A percentile compares a stretch with the other conserved stretches of the same genome.
phyloP scores from a whole-genome alignment of 140 eudicot genomes.

The Senecio squalidus region DNA sequence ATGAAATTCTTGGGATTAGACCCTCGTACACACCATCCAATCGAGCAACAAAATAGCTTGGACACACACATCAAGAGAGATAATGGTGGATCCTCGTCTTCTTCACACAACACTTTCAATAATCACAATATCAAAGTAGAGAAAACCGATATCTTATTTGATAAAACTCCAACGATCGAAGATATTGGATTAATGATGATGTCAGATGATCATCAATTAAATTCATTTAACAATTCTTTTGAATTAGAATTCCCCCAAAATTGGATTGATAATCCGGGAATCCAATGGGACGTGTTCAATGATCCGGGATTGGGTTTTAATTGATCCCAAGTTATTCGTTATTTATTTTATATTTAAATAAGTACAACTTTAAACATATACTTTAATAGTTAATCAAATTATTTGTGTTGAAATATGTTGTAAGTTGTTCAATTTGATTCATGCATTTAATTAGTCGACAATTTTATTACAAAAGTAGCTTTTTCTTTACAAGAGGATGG shows the following conservation, averaged over 20 bases:
- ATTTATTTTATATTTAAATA: slow-evolving; percentile 12
- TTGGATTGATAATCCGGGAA: slow-evolving; percentile 45
- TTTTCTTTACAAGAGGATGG: no score
- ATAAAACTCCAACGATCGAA: slow-evolving; percentile 12
- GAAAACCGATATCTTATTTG: slow-evolving; percentile 3
- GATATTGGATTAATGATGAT: slow-evolving; percentile 38
- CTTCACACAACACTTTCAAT: slow-evolving; percentile 5
- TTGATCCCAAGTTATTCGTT: slow-evolving; percentile 1
- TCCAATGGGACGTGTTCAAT: slow-evolving; percentile 51
- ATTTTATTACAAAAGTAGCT: no score
- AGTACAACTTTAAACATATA: slow-evolving; percentile 10
- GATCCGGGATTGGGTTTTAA: slow-evolving; percentile 31
- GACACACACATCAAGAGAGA: neutral
- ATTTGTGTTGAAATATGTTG: slow-evolving; percentile 6
- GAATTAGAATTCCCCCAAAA: slow-evolving; percentile 39
- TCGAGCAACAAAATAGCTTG: slow-evolving; percentile 13
- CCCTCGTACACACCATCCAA: slow-evolving; percentile 57
- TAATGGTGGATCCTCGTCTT: slow-evolving; percentile 16
- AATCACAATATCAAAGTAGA: slow-evolving; percentile 19
- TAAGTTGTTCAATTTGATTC: neutral
- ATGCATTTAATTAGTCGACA: no score
- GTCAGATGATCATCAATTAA: slow-evolving; percentile 27
- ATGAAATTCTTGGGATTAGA: slow-evolving; percentile 53
- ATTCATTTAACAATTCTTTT: slow-evolving; percentile 24
- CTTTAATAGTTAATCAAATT: slow-evolving; percentile 1